Conservation (phyloP, 768 basidiomycete genomes). For the Serendipita vermifera region DNA sequence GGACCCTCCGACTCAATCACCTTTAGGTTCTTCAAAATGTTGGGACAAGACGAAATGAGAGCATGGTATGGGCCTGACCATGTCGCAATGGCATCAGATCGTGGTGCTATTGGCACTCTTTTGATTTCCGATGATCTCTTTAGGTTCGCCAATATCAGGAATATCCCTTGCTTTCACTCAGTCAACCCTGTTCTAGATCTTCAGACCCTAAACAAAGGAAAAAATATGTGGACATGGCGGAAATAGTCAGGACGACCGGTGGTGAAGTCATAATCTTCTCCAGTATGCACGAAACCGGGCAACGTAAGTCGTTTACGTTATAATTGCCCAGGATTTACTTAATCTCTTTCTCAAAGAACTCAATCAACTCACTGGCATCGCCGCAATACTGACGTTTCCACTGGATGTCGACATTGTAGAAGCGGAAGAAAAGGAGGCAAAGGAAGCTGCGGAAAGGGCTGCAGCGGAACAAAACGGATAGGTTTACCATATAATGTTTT, state of each 20-base stretch:
- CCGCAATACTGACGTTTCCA: conserved; percentile 91
- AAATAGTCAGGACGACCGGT: conserved; percentile 75
- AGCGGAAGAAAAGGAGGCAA: conserved; percentile 71
- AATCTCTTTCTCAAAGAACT: conserved; percentile 44
- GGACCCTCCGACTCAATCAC: not conserved
- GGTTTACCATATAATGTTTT: too few relatives aligned
- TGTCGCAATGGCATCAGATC: conserved; percentile 78
- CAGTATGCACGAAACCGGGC: conserved; percentile 98
- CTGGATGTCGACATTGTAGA: conserved; percentile 92
- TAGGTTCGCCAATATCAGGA: conserved; percentile 36
- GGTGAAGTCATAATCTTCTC: conserved; percentile 95
- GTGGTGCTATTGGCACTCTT: conserved; percentile 87
- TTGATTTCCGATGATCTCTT: conserved; percentile 93
- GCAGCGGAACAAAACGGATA: not conserved
- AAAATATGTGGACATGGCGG: conserved; percentile 76
- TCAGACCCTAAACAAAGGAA: conserved; percentile 67
- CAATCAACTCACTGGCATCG: conserved; percentile 90
- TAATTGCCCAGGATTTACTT: not conserved
- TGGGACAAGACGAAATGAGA: conserved; percentile 83
- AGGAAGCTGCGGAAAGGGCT: conserved; percentile 1
- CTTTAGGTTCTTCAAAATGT: conserved; percentile 91
- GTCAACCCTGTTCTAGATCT: conserved; percentile 37
- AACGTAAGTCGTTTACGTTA: conserved; percentile 49
- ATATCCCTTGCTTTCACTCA: not conserved
- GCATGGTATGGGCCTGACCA: conserved; percentile 99